Evolutionary conservation across 805 yeast species (phyloP).

Genomic region (Metschnikowia borealis): DNA sequence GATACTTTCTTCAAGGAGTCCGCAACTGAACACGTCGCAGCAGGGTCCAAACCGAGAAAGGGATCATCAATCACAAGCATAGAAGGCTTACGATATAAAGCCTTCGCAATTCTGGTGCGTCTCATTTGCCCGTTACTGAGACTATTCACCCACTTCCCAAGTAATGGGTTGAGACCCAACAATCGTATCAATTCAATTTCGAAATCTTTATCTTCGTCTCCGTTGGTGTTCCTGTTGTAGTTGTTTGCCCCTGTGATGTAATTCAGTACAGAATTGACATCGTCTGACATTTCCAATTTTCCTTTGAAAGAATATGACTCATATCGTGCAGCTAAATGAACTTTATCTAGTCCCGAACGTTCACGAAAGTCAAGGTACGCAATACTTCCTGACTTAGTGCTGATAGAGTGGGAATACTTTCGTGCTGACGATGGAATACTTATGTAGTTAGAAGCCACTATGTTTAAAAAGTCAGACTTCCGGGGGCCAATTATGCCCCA

Average conservation of each 20-base stretch:
- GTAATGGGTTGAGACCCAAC: constrained; percentile 54
- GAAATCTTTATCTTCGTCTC: constrained; percentile 28
- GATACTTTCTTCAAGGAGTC: constrained; percentile 38
- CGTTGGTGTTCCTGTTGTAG: constrained; percentile 36
- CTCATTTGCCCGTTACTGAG: constrained; percentile 92
- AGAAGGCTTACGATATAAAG: constrained; percentile 61
- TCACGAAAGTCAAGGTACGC: constrained; percentile 35
- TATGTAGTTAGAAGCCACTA: constrained; percentile 52
- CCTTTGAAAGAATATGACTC: constrained; percentile 74
- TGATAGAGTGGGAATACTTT: constrained; percentile 45
- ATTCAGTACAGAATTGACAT: constrained; percentile 55
- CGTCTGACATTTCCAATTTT: constrained; percentile 51
- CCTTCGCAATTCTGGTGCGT: constrained; percentile 80
- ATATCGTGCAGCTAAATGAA: constrained; percentile 84
- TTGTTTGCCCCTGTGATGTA: constrained; percentile 57
- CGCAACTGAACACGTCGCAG: constrained; percentile 59
- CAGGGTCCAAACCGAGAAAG: constrained; percentile 84
- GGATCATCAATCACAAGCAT: constrained; percentile 84
- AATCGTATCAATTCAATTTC: constrained; percentile 43
- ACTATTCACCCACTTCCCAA: constrained; percentile 76
- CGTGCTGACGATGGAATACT: constrained; percentile 52
- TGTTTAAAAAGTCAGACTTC: constrained; percentile 52
- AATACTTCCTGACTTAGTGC: constrained; percentile 27
- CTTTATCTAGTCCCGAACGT: constrained; percentile 37
- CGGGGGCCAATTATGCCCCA: constrained; percentile 39